These are phyloP conservation scores for Candida namnaoensis DNA, from an alignment of 805 yeast species.

Conservation along the genomic window DNA sequence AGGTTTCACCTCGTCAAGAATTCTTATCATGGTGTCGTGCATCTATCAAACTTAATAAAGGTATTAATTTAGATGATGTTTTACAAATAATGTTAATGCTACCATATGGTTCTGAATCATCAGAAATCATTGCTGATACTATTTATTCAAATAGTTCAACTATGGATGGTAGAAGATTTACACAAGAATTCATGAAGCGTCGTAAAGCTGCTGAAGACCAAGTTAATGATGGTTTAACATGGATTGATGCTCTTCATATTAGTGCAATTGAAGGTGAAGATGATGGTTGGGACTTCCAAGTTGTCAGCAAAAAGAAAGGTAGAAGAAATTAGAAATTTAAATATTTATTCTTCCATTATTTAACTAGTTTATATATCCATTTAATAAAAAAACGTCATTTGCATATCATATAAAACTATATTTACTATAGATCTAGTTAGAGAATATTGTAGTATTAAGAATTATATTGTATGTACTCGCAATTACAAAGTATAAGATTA, in stretches of 20 bases:
- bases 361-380: background rate
- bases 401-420: no score
- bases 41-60: constrained; percentile 58
- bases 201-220: constrained; percentile 61
- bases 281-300: constrained; percentile 58
- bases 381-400: no score
- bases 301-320: constrained; percentile 53
- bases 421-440: no score
- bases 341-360: background rate
- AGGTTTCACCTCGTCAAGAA: constrained; percentile 42
- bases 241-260: constrained; percentile 63
- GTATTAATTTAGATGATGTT: constrained; percentile 72
- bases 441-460: no score
- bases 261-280: constrained; percentile 25
- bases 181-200: constrained; percentile 78
- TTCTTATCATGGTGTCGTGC: constrained; percentile 67
- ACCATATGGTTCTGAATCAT: constrained; percentile 67
- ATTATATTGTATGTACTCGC: no score
- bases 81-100: constrained; percentile 72
- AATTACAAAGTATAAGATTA: no score
- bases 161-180: constrained; percentile 93
- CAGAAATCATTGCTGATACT: constrained; percentile 86
- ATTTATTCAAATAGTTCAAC: constrained; percentile 81
- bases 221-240: constrained; percentile 42
- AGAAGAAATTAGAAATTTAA: constrained; percentile 23